Evolutionary conservation across 2,329 filamentous ascomycete species (phyloP), one percentile per base, ranked within the genome.

Genomic region (Pseudopithomyces chartarum): DNA sequence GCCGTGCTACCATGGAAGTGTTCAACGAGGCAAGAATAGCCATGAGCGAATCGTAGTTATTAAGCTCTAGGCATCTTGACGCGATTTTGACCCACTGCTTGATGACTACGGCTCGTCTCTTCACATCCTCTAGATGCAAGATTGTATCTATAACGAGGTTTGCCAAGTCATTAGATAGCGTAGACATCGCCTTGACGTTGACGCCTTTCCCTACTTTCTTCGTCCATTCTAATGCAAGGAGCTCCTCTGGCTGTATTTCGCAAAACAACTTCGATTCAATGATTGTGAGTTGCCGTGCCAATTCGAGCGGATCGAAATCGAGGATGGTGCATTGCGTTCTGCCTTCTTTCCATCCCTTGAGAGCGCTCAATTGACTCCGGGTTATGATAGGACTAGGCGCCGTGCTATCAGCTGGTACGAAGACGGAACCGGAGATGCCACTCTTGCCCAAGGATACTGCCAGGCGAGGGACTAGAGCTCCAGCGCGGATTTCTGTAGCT

Each of bases 41-140:
- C 92, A 98, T 97, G 11, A 99, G 80, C 0, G 92, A 91, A 71
- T 99, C 94, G 67, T 97, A 99, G 78, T 99, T 99, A 79, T 95
- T 90, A 23, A 98, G 84, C 69, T 95, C 91, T 5, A 96, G 81
- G 63, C 92, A 96, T 67, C 90, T 91, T 66, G 90, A 85, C 0
- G 91, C 92, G 65, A 98, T 88, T 81, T 98, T 99, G 73, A 97
- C 91, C 95, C 95, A 99, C 67, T 98, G 93, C 80, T 99, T 98
- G 79, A 99, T 95, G 51, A 92, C 86, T 1, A 85, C 80, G 0
- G 95, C 94, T 23, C 95, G 87, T 80, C 94, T 96, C 84, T 98
- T 98, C 23, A 90, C 87, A 73, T 98, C 95, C n/a, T 90, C 85
- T 55, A 92, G 85, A 54, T 91, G 87, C 13, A 99, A 84, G 66